Percentiles rank a stretch among this genome's conserved stretches.
phyloP scores from a whole-genome alignment of 106 monocot species.

The Triglochin maritima region DNA sequence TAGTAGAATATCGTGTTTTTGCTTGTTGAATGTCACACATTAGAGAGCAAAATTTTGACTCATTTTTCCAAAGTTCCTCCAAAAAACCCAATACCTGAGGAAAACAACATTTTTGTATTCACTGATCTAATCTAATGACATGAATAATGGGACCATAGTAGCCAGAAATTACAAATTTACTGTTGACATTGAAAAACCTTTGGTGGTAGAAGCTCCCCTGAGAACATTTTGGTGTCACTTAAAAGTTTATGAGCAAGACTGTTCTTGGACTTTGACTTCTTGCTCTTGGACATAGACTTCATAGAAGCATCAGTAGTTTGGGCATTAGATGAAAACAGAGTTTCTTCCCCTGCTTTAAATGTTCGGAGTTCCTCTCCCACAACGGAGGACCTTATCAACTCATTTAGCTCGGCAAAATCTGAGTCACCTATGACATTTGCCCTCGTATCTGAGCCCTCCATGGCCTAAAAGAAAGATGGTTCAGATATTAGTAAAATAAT shows the following conservation, averaged over 20 bases:
- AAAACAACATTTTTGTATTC: neutral
- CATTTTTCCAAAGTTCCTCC: slow-evolving; percentile 56
- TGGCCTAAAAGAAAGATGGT: slow-evolving; percentile 23
- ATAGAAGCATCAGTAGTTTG: too few species aligned
- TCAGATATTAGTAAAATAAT: neutral
- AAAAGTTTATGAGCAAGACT: too few species aligned
- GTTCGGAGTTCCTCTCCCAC: neutral
- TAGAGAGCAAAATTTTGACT: slow-evolving; percentile 44
- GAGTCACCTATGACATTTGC: slow-evolving; percentile 33
- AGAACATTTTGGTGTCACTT: slow-evolving; percentile 3
- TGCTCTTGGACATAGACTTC: too few species aligned
- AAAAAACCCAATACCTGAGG: slow-evolving; percentile 61
- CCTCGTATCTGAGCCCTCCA: slow-evolving; percentile 17
- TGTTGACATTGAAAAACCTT: slow-evolving; percentile 30
- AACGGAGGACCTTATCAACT: neutral
- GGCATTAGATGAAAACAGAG: neutral
- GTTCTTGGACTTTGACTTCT: too few species aligned
- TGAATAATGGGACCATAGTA: neutral
- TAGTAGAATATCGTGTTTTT: slow-evolving; percentile 10
- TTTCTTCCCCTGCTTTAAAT: slow-evolving; percentile 9
- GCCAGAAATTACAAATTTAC: neutral
- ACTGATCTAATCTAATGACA: neutral
- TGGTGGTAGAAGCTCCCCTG: slow-evolving; percentile 44
- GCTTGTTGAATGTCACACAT: slow-evolving; percentile 63
- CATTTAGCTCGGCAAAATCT: slow-evolving; percentile 13